phyloP scores from a whole-genome alignment of 179 eudicot genomes.

The Silene noctiflora region DNA sequence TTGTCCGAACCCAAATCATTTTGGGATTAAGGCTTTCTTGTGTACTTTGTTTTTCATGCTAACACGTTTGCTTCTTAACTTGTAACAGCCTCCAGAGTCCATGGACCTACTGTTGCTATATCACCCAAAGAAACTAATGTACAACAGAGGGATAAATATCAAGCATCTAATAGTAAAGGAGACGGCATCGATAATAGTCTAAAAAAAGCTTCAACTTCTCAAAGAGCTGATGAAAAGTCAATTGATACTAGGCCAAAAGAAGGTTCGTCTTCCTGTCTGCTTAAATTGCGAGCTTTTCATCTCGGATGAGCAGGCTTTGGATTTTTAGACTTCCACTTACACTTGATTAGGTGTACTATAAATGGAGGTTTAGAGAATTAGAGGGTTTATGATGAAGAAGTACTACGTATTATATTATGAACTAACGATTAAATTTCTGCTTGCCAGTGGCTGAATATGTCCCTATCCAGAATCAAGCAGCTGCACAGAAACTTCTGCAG shows the following conservation, averaged over 20 bases:
- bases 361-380: neutral
- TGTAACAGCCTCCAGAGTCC: slow-evolving; percentile 35
- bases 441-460: slow-evolving; percentile 57
- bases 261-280: slow-evolving; percentile 39
- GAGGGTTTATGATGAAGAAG: neutral
- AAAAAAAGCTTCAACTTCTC: slow-evolving; percentile 34
- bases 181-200: slow-evolving; percentile 28
- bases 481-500: slow-evolving; percentile 84
- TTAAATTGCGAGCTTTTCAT: neutral
- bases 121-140: slow-evolving; percentile 29
- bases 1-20: neutral
- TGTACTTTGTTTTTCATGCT: neutral
- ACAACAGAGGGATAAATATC: slow-evolving; percentile 28
- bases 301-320: neutral
- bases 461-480: slow-evolving; percentile 88
- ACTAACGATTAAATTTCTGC: neutral
- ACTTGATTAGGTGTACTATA: neutral
- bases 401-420: no score
- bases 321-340: neutral
- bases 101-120: slow-evolving; percentile 27
- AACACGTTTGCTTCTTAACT: slow-evolving; percentile 24
- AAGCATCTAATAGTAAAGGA: slow-evolving; percentile 30
- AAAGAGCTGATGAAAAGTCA: slow-evolving; percentile 47
- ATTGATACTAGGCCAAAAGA: slow-evolving; percentile 68
- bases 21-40: neutral